These are phyloP conservation scores for Aspergillus aculeatinus DNA, from an alignment of 2,329 filamentous ascomycete species.

Conservation along the genomic window DNA sequence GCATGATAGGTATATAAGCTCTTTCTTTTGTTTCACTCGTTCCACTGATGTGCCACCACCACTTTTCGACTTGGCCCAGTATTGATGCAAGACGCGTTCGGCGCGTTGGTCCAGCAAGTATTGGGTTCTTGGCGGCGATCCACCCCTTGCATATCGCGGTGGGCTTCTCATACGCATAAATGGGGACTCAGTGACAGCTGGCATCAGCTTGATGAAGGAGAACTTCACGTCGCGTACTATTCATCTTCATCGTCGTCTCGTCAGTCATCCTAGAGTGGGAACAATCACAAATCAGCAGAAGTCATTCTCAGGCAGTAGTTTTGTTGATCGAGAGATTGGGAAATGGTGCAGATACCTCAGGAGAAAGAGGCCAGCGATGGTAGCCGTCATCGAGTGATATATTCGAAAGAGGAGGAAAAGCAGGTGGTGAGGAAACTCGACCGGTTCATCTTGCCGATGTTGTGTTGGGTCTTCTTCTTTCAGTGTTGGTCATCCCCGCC, in stretches of 20 bases:
- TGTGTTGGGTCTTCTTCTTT: constrained; percentile 45
- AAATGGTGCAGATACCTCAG: not conserved
- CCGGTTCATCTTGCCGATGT: constrained; percentile 25
- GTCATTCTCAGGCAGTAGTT: not conserved
- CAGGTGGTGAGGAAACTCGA: constrained; percentile 25
- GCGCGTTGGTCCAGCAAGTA: not conserved
- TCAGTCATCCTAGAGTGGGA: too few species aligned
- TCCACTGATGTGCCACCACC: not conserved
- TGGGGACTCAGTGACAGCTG: not conserved
- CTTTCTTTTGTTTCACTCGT: not conserved
- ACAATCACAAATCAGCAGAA: not conserved
- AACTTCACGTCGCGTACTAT: too few species aligned
- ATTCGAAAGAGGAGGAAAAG: constrained; percentile 17
- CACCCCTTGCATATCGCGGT: not conserved
- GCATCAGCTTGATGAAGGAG: not conserved
- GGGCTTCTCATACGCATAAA: not conserved
- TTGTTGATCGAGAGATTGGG: not conserved
- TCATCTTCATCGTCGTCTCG: too few species aligned
- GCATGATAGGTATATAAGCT: not conserved
- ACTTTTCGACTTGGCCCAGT: too few species aligned
- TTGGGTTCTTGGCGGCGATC: not conserved
- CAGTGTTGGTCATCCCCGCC: constrained; percentile 28
- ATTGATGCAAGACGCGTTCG: not conserved
- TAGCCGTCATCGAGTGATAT: constrained; percentile 14
- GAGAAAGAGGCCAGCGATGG: not conserved